Evolutionary conservation across 257 asterid species (phyloP).

Genomic region (Coffea eugenioides): DNA sequence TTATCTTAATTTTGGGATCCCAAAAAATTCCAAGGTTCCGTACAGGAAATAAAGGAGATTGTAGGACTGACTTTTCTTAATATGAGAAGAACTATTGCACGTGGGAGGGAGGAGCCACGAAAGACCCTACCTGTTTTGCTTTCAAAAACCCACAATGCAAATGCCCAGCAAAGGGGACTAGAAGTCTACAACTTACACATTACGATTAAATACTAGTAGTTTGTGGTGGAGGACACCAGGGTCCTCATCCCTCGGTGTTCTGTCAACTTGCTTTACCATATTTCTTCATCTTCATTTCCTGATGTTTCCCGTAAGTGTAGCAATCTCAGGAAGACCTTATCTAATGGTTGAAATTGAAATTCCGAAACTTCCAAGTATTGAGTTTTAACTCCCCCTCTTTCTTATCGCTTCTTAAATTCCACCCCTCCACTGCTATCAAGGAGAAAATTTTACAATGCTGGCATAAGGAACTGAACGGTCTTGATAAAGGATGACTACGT

Average conservation of each 20-base stretch:
- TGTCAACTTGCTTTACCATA: background rate
- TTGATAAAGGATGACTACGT: background rate
- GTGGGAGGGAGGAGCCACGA: conserved; percentile 57
- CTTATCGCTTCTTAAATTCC: too few species aligned
- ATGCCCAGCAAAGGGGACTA: background rate
- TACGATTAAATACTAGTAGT: too few species aligned
- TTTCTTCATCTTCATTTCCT: too few species aligned
- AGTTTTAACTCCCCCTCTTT: too few species aligned
- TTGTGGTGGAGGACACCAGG: too few species aligned
- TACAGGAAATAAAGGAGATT: conserved; percentile 31
- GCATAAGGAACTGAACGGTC: background rate
- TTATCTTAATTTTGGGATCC: conserved; percentile 39
- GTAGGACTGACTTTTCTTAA: conserved; percentile 23
- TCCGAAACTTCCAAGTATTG: too few species aligned
- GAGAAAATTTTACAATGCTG: too few species aligned
- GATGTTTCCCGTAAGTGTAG: too few species aligned
- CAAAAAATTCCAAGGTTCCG: conserved; percentile 46
- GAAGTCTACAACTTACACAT: too few species aligned
- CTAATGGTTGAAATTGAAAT: too few species aligned
- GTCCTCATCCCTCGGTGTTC: background rate
- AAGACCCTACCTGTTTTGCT: conserved; percentile 29
- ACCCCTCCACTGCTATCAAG: too few species aligned
- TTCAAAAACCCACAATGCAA: background rate
- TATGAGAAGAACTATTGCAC: conserved; percentile 49
- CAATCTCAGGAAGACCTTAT: too few species aligned